A percentile compares a stretch with the other conserved stretches of the same genome.
Conservation (phyloP, 345 rosid species). For the Carallia brachiata region DNA sequence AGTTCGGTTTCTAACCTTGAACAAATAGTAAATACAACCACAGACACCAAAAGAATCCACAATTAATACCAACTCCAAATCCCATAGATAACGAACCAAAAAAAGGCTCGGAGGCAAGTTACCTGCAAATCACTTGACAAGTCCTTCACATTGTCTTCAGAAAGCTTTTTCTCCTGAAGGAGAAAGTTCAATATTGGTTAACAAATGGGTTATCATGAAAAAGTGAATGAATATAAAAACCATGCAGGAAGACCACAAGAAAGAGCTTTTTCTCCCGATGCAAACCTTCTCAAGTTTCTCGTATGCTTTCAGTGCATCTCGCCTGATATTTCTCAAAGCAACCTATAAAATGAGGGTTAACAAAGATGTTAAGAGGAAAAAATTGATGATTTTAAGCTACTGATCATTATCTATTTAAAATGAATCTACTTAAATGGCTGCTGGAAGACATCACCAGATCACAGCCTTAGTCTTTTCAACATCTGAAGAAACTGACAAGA, state of each 20-base stretch:
- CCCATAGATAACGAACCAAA: not conserved
- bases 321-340: constrained; percentile 88
- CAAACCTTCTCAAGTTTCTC: constrained; percentile 91
- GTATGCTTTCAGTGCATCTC: constrained; percentile 86
- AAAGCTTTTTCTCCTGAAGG: constrained; percentile 84
- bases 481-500: not conserved
- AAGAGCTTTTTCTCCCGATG: not conserved
- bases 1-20: not conserved
- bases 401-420: not conserved
- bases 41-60: not conserved
- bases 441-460: not conserved
- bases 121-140: constrained; percentile 90
- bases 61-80: not conserved
- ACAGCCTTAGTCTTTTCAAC: not conserved
- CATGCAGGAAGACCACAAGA: not conserved
- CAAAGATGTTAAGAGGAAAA: constrained; percentile 6
- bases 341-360: constrained; percentile 43
- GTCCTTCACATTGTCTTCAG: constrained; percentile 96
- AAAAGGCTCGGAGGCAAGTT: constrained; percentile 12
- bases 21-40: not conserved
- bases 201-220: constrained; percentile 7
- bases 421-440: not conserved
- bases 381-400: not conserved
- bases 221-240: not conserved
- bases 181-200: not conserved